These are phyloP conservation scores for Coccomyxa subellipsoidea DNA, from an alignment of 163 green algal species.

Conservation along the genomic window DNA sequence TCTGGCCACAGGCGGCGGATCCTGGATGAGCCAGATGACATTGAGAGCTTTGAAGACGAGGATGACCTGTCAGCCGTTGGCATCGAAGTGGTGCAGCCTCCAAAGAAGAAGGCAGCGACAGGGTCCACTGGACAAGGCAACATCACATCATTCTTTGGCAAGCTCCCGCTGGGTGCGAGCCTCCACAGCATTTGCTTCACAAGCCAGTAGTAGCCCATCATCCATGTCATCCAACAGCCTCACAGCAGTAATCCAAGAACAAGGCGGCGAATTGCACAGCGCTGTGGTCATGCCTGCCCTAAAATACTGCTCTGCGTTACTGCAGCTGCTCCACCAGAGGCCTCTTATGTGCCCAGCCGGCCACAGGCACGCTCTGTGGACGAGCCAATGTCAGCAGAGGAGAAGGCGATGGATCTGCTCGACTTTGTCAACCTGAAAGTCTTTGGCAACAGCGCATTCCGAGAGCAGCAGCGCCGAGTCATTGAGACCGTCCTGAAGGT, in stretches of 20 bases:
- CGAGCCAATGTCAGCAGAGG: constrained; percentile 5
- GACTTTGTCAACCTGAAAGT: constrained; percentile 46
- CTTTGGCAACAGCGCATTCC: constrained; percentile 75
- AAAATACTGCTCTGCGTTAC: neutral
- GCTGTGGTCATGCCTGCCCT: neutral
- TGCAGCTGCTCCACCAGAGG: neutral
- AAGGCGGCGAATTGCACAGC: neutral
- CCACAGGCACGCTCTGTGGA: neutral
- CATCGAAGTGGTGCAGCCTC: neutral
- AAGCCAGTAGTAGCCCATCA: too few relatives aligned
- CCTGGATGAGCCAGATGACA: constrained; percentile 3
- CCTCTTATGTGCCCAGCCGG: neutral
- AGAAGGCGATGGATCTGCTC: constrained; percentile 37
- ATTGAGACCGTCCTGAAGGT: constrained; percentile 84
- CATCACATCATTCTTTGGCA: neutral
- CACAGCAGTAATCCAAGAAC: neutral
- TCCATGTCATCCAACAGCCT: too few relatives aligned
- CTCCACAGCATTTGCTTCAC: neutral
- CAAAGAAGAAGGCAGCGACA: neutral
- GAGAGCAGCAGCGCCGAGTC: constrained; percentile 68
- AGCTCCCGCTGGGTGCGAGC: neutral
- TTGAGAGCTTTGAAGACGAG: neutral
- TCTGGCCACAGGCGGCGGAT: neutral
- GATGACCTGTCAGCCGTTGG: neutral
- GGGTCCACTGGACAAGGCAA: neutral